Conservation (phyloP, 2,329 filamentous ascomycete genomes). For the Cylindrodendrum hubeiense region DNA sequence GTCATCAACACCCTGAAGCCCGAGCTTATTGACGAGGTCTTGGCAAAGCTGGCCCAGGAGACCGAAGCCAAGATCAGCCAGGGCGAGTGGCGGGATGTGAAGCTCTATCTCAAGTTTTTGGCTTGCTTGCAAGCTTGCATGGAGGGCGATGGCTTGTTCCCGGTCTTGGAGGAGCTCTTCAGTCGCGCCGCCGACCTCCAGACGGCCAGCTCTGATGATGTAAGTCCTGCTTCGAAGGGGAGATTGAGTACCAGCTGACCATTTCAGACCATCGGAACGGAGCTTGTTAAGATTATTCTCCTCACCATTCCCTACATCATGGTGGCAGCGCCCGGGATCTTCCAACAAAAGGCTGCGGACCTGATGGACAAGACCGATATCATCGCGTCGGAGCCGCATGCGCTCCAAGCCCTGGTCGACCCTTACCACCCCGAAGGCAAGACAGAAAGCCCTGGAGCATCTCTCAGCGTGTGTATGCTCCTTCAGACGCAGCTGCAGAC, state of each 20-base stretch:
- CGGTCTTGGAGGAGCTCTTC: conserved; percentile 90
- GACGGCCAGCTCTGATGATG: conserved; percentile 92
- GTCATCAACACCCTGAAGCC: conserved; percentile 83
- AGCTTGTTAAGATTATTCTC: conserved; percentile 96
- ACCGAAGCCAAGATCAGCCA: conserved; percentile 76
- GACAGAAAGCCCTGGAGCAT: conserved; percentile 72
- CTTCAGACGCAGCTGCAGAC: conserved; percentile 87
- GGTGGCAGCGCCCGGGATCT: conserved; percentile 76
- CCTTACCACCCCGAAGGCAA: conserved; percentile 79
- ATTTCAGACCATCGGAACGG: conserved; percentile 75
- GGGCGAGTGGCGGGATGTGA: conserved; percentile 91
- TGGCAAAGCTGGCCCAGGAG: conserved; percentile 71
- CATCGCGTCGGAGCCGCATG: conserved; percentile 89
- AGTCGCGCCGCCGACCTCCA: conserved; percentile 91
- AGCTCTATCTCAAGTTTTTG: conserved; percentile 89
- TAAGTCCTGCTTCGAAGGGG: conserved; percentile 59
- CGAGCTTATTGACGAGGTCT: conserved; percentile 78
- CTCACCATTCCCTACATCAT: conserved; percentile 93
- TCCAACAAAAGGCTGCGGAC: conserved; percentile 79
- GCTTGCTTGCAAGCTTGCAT: conserved; percentile 86
- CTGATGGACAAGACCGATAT: conserved; percentile 95
- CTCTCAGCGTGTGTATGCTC: conserved; percentile 79
- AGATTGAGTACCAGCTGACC: conserved; percentile 22
- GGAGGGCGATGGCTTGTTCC: conserved; percentile 87
- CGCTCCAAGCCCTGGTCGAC: conserved; percentile 87